A percentile compares a stretch with the other conserved stretches of the same genome.
Evolutionary conservation across 2,329 filamentous ascomycete genomes (phyloP).

Genomic region (Aspergillus neoniger): DNA sequence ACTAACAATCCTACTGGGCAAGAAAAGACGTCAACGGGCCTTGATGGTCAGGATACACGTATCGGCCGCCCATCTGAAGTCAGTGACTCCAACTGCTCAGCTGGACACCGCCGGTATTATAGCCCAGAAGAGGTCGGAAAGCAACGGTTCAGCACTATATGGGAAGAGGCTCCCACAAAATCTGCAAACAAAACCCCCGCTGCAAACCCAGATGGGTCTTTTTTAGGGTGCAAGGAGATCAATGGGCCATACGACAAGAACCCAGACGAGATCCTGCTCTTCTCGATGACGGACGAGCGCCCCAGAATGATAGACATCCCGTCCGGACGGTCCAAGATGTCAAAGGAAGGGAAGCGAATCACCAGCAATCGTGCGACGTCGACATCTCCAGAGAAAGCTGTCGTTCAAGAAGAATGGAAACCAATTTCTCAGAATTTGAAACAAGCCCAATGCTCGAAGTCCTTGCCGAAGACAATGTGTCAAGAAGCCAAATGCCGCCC

Average conservation of each 20-base stretch:
- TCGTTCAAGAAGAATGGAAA: conserved; percentile 31
- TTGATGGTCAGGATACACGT: conserved; percentile 24
- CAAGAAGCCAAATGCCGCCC: conserved; percentile 24
- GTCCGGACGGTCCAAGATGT: conserved; percentile 25
- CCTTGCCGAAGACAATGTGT: conserved; percentile 28
- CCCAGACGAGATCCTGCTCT: conserved; percentile 41
- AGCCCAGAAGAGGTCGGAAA: conserved; percentile 44
- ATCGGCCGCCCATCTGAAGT: conserved; percentile 7
- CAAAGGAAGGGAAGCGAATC: conserved; percentile 22
- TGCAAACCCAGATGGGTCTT: conserved; percentile 37
- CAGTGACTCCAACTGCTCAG: conserved; percentile 12
- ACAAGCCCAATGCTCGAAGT: conserved; percentile 37
- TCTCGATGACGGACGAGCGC: conserved; percentile 32
- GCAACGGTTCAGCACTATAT: conserved; percentile 39
- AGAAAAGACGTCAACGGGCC: conserved; percentile 18
- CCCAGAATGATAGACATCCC: conserved; percentile 27
- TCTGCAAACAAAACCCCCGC: conserved; percentile 23
- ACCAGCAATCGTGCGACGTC: conserved; percentile 11
- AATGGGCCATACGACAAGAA: conserved; percentile 36
- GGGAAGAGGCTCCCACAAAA: conserved; percentile 33
- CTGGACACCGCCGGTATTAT: conserved; percentile 33
- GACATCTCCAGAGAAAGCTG: conserved; percentile 22
- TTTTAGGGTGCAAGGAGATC: conserved; percentile 45
- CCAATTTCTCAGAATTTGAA: conserved; percentile 39
- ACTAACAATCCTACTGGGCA: conserved; percentile 29